These are phyloP conservation scores for Penicillium ochrochloron DNA, from an alignment of 495 filamentous ascomycete species.

Conservation along the genomic window DNA sequence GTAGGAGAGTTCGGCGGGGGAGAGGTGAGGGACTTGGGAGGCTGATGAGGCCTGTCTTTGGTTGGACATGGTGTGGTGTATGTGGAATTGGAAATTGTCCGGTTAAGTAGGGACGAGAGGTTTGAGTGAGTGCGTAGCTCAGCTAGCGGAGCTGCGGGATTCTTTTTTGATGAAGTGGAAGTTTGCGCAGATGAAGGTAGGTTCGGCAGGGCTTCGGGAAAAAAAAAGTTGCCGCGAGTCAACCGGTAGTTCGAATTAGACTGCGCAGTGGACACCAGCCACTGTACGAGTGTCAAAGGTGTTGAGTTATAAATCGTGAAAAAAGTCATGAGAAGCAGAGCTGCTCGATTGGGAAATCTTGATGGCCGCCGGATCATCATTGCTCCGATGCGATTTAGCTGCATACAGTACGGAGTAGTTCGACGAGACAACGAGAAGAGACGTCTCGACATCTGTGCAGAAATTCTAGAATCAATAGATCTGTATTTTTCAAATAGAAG, in stretches of 20 bases:
- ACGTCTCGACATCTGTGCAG: neutral
- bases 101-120: neutral
- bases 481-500: too few relatives aligned
- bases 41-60: conserved; percentile 52
- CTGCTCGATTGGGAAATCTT: conserved; percentile 47
- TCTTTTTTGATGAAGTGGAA: conserved; percentile 7
- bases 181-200: neutral
- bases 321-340: conserved; percentile 24
- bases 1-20: conserved; percentile 94
- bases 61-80: conserved; percentile 38
- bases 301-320: conserved; percentile 21
- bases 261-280: neutral
- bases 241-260: neutral
- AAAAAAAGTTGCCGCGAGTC: neutral
- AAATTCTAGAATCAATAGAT: neutral
- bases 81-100: neutral
- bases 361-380: conserved; percentile 33
- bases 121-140: neutral
- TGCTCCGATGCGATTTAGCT: conserved; percentile 28
- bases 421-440: neutral
- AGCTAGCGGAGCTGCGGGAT: conserved; percentile 1
- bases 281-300: conserved; percentile 2
- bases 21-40: conserved; percentile 67
- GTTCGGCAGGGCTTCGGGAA: neutral
- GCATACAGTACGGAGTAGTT: too few relatives aligned